Percentiles rank a stretch among this genome's conserved stretches.
Evolutionary conservation across 345 rosid species (phyloP).

Genomic region (Citrus glauca): DNA sequence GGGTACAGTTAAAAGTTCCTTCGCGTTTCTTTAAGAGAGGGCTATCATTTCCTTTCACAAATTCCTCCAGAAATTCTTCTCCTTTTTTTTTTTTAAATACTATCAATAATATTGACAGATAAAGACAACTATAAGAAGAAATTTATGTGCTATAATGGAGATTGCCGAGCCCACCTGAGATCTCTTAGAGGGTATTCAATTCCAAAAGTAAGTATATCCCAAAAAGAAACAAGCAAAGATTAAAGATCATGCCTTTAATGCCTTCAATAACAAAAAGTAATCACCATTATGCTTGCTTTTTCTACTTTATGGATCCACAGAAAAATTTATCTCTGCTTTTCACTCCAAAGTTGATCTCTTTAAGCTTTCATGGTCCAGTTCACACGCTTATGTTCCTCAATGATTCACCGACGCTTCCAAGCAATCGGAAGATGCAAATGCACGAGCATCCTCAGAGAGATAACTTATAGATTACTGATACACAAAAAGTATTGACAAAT

Average conservation of each 20-base stretch:
- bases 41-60: constrained; percentile 15
- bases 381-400: not conserved
- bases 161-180: not conserved
- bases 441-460: not conserved
- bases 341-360: constrained; percentile 2
- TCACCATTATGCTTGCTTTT: not conserved
- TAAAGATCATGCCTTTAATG: constrained; percentile 1
- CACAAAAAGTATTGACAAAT: not conserved
- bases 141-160: not conserved
- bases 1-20: not conserved
- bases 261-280: constrained; percentile 16
- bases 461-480: not conserved
- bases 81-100: not conserved
- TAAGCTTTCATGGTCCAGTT: not conserved
- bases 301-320: constrained; percentile 6
- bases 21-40: constrained; percentile 22
- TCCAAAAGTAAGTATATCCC: constrained; percentile 16
- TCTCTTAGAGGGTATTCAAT: not conserved
- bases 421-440: not conserved
- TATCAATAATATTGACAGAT: not conserved
- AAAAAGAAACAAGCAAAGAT: constrained; percentile 10
- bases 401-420: not conserved
- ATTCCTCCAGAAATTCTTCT: not conserved
- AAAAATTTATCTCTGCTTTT: not conserved
- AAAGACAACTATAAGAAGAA: not conserved